These are phyloP conservation scores for Fraxinus baroniana DNA, from an alignment of 305 asterid species.

Conservation along the genomic window DNA sequence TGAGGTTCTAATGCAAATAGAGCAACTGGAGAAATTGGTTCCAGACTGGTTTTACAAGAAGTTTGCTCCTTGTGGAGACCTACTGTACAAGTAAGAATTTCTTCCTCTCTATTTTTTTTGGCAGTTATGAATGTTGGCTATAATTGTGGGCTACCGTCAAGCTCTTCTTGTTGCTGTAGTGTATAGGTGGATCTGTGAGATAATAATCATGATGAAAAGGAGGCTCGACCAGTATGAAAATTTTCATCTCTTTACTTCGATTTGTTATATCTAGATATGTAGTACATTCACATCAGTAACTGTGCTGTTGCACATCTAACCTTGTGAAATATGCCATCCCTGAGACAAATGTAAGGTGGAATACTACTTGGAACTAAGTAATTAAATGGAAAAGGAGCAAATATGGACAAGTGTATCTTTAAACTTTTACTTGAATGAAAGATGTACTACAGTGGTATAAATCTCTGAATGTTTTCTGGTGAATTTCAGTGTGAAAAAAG, in stretches of 20 bases:
- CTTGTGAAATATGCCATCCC: not conserved
- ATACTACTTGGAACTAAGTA: not conserved
- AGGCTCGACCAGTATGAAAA: not conserved
- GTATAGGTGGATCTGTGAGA: not conserved
- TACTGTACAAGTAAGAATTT: conserved; percentile 53
- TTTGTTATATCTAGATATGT: not conserved
- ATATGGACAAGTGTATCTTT: not conserved
- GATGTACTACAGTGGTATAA: not conserved
- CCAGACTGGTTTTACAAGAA: conserved; percentile 82
- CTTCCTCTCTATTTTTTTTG: not conserved
- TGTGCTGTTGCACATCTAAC: not conserved
- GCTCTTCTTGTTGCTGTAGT: not conserved
- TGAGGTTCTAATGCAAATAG: conserved; percentile 66
- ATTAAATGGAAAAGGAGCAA: not conserved
- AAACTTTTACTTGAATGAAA: not conserved
- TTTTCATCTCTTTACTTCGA: not conserved
- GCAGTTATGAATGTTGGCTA: not conserved
- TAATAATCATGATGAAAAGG: not conserved
- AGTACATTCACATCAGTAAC: not conserved
- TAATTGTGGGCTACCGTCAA: not conserved
- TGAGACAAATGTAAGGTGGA: not conserved
- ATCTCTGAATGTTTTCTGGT: conserved; percentile 16
- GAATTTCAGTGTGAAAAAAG: conserved; percentile 59
- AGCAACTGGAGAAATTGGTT: conserved; percentile 69
- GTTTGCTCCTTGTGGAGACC: conserved; percentile 62